A percentile compares a stretch with the other conserved stretches of the same genome.
Conservation (phyloP, 495 filamentous ascomycete genomes). For the Amorphotheca resinae region DNA sequence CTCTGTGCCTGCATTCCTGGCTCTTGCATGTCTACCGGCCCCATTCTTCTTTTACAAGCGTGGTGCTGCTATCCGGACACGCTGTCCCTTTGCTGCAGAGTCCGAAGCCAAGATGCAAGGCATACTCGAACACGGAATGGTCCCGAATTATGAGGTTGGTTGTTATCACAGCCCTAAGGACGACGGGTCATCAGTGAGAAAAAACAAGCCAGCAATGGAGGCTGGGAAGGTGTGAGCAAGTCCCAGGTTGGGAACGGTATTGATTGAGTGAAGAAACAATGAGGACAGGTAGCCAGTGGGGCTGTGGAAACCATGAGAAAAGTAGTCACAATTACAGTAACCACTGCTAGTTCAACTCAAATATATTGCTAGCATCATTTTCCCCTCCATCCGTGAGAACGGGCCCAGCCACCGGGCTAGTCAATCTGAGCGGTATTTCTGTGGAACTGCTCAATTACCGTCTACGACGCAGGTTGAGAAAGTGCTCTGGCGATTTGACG, state of each 20-base stretch:
- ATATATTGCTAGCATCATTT: too few relatives aligned
- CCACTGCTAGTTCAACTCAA: too few relatives aligned
- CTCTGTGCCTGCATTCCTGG: constrained; percentile 54
- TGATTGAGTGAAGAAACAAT: neutral
- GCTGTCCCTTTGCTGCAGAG: constrained; percentile 63
- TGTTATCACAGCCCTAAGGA: neutral
- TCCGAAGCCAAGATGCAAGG: constrained; percentile 31
- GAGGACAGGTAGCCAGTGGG: too few relatives aligned
- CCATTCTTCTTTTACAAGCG: constrained; percentile 57
- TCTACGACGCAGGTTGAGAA: too few relatives aligned
- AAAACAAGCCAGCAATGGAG: neutral
- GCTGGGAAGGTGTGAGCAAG: neutral
- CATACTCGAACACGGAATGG: neutral
- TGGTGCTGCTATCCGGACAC: constrained; percentile 47
- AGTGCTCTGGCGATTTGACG: too few relatives aligned
- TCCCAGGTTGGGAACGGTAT: neutral
- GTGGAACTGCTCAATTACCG: too few relatives aligned
- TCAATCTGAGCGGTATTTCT: too few relatives aligned
- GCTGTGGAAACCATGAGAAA: too few relatives aligned
- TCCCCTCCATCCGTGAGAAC: too few relatives aligned
- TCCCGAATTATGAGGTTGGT: neutral
- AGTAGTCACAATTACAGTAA: too few relatives aligned
- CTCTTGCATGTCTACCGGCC: constrained; percentile 43
- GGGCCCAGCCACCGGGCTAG: too few relatives aligned
- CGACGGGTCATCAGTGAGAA: neutral